Evolutionary conservation across 75 land plant genomes (phyloP), one percentile per base, ranked within the genome.

Genomic region (Pinus albicaulis): DNA sequence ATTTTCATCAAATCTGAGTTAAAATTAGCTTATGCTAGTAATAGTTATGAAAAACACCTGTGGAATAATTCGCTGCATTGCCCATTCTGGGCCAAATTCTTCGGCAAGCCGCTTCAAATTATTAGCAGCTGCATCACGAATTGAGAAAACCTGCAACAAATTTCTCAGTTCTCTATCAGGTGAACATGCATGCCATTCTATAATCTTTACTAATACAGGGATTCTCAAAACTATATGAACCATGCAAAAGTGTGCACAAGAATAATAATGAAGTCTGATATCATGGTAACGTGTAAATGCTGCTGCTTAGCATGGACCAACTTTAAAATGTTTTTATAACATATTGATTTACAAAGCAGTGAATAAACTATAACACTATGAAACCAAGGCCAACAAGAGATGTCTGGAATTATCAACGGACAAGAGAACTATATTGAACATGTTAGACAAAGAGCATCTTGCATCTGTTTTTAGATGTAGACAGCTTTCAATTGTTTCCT

Each of bases 61-160:
- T 13, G 87, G 87, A 34, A 86, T 66, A 52, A 86, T 86, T 72
- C 85, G 88, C 75, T 84, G 88, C 75, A 79, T 60, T 41, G 88
- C 86, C 88, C 88, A 86, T 28, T 86, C 88, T 7, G 83, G 83
- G 55, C 88, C 87, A 78, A 86, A 86, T 56, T 80, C 88, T 74
- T 86, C 88, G 58, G 88, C 87, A 69, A 86, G 80, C 12, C 88
- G 79, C 70, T 84, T 86, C 13, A 86, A 78, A 81, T 86, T 86
- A 73, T 84, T 86, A 1, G 88, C 88, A 70, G 88, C 88, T 57
- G 88, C 88, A 66, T 86, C 88, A 55, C 88, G 70, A 52, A 86
- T 86, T 52, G 88, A 86, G 72, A 85, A 86, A 2, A 86, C 88
- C 88, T 86, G 80, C 71, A 76, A 53, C 24, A 73, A 1, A 38